A percentile compares a stretch with the other conserved stretches of the same genome.
Evolutionary conservation across 371 early-diverging fungal species (phyloP).

Genomic region (Mucor velutinosus): DNA sequence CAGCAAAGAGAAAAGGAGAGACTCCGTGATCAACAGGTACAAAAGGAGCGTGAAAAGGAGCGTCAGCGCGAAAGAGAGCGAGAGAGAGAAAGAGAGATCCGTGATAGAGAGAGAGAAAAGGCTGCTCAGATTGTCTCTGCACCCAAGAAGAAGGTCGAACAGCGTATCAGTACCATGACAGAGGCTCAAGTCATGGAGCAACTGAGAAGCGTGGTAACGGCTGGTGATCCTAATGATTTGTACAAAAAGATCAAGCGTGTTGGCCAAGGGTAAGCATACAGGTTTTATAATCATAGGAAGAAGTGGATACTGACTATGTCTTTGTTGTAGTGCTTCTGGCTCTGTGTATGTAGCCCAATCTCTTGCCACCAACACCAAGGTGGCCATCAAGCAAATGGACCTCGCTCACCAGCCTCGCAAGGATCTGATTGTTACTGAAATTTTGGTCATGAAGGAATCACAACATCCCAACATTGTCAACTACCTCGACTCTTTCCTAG

Average conservation of each 20-base stretch:
- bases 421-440: slow-evolving; percentile 95
- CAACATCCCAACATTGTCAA: slow-evolving; percentile 96
- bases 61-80: slow-evolving; percentile 23
- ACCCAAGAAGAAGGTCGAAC: slow-evolving; percentile 60
- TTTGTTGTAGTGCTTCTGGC: slow-evolving; percentile 82
- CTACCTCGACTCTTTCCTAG: slow-evolving; percentile 88
- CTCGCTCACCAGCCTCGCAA: slow-evolving; percentile 89
- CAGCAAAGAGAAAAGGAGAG: slow-evolving; percentile 23
- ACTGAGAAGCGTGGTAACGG: slow-evolving; percentile 77
- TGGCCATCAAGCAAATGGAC: slow-evolving; percentile 99
- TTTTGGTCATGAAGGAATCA: slow-evolving; percentile 94
- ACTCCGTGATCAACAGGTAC: slow-evolving; percentile 20
- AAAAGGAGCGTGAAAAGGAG: slow-evolving; percentile 26
- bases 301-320: background rate
- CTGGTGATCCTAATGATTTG: slow-evolving; percentile 81
- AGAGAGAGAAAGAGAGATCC: slow-evolving; percentile 22
- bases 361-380: slow-evolving; percentile 65
- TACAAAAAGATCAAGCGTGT: slow-evolving; percentile 92
- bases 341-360: slow-evolving; percentile 88
- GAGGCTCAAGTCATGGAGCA: slow-evolving; percentile 93
- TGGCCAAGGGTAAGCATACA: slow-evolving; percentile 84
- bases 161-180: slow-evolving; percentile 82
- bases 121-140: slow-evolving; percentile 32
- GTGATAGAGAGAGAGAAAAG: slow-evolving; percentile 38
- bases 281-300: background rate